A percentile compares a stretch with the other conserved stretches of the same genome.
These are phyloP conservation scores for Fusarium beomiforme DNA, from an alignment of 2,329 filamentous ascomycete species.

Conservation along the genomic window DNA sequence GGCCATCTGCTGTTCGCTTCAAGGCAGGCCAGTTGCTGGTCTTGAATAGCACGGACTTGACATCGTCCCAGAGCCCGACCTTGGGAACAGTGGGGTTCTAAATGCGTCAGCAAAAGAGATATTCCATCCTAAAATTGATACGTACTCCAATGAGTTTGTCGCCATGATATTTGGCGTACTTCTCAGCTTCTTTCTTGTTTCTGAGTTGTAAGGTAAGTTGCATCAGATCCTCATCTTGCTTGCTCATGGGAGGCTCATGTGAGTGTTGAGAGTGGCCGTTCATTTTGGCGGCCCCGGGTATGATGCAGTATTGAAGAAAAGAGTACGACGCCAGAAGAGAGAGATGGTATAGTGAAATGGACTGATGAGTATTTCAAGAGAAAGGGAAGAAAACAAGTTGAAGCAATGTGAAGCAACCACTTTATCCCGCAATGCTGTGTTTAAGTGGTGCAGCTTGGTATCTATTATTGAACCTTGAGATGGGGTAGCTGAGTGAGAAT, in stretches of 20 bases:
- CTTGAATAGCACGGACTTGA: neutral
- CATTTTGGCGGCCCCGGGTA: neutral
- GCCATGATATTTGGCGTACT: slow-evolving; percentile 14
- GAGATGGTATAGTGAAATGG: neutral
- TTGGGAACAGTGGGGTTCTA: neutral
- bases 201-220: slow-evolving; percentile 6
- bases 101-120: neutral
- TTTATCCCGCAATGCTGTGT: neutral
- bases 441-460: neutral
- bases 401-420: neutral
- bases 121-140: neutral
- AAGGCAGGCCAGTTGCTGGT: neutral
- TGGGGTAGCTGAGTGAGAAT: neutral
- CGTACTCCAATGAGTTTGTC: slow-evolving; percentile 12
- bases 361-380: neutral
- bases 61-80: neutral
- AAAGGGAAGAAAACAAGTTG: neutral
- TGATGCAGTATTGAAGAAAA: neutral
- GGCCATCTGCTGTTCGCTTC: neutral
- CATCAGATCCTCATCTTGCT: slow-evolving; percentile 6
- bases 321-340: neutral
- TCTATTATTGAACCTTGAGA: neutral
- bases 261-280: neutral
- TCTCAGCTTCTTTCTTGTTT: slow-evolving; percentile 1
- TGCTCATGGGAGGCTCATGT: neutral